phyloP scores from a whole-genome alignment of 2,329 filamentous ascomycete genomes.

The Colletotrichum sp. region DNA sequence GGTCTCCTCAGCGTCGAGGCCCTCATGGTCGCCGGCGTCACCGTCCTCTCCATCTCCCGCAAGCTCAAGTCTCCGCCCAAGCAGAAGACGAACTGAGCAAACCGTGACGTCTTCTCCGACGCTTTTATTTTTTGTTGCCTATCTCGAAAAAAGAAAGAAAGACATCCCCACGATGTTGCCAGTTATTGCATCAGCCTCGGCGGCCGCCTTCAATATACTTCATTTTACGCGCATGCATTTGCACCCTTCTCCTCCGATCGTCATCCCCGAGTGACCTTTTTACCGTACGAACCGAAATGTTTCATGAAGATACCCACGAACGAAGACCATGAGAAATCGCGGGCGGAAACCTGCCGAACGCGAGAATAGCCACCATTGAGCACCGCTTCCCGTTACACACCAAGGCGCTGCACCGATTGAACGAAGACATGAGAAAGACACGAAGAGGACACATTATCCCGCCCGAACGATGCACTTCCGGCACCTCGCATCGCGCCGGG shows the following conservation, averaged over 20 bases:
- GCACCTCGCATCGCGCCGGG: not conserved
- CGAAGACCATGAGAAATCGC: not conserved
- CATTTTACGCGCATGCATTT: not conserved
- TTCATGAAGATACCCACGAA: not conserved
- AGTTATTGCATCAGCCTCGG: not conserved
- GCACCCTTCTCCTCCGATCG: not conserved
- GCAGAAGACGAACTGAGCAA: constrained; percentile 12
- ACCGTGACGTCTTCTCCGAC: not conserved
- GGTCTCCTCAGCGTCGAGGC: constrained; percentile 51
- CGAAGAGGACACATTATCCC: not conserved
- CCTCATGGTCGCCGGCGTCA: constrained; percentile 47
- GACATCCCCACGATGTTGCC: not conserved
- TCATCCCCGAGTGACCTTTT: not conserved
- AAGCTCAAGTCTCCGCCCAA: constrained; percentile 24
- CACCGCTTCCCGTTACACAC: not conserved
- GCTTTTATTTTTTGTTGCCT: not conserved
- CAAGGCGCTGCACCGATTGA: not conserved
- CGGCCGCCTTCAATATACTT: not conserved
- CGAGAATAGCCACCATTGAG: not conserved
- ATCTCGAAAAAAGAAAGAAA: not conserved
- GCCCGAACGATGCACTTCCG: not conserved
- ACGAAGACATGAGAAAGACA: not conserved
- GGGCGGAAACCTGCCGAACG: not conserved
- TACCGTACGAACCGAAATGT: not conserved
- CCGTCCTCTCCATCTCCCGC: constrained; percentile 34